These are phyloP conservation scores for Arthroderma sp. DNA, from an alignment of 2,329 filamentous ascomycete genomes.

Conservation along the genomic window DNA sequence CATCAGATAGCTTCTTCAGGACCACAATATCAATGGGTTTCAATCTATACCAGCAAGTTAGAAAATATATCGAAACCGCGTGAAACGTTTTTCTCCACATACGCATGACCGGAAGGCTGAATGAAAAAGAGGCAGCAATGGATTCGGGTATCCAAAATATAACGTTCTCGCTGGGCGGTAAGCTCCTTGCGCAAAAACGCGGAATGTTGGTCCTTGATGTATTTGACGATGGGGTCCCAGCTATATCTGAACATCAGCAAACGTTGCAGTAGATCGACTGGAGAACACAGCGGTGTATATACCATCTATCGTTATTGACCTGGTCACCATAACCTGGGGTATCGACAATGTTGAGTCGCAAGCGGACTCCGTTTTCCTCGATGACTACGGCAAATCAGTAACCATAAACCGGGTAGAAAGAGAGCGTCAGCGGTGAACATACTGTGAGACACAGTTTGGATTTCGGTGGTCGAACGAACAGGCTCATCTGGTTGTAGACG, in stretches of 20 bases:
- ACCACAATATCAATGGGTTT: constrained; percentile 99
- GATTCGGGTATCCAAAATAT: constrained; percentile 97
- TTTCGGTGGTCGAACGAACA: constrained; percentile 91
- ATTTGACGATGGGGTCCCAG: constrained; percentile 99
- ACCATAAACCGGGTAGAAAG: constrained; percentile 3
- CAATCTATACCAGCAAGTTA: constrained; percentile 34
- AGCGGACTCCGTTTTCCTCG: constrained; percentile 96
- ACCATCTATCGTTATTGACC: constrained; percentile 98
- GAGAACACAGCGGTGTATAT: constrained; percentile 11
- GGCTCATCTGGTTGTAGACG: constrained; percentile 84
- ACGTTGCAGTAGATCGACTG: neutral
- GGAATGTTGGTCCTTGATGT: constrained; percentile 99
- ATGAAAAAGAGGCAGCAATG: constrained; percentile 99
- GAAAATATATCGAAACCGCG: neutral
- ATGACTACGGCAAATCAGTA: constrained; percentile 45
- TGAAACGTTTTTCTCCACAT: constrained; percentile 14
- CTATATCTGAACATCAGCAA: constrained; percentile 17
- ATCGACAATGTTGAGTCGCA: constrained; percentile 96
- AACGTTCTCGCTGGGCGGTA: constrained; percentile 95
- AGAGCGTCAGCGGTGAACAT: constrained; percentile 15
- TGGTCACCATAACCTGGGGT: constrained; percentile 96
- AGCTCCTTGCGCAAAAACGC: constrained; percentile 99
- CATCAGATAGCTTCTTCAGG: constrained; percentile 97
- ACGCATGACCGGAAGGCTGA: constrained; percentile 89
- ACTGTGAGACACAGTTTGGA: constrained; percentile 90